Percentiles rank a stretch among this genome's conserved stretches.
Conservation (phyloP, 2,329 filamentous ascomycete species). For the Sporothrix pseudoabietina region DNA sequence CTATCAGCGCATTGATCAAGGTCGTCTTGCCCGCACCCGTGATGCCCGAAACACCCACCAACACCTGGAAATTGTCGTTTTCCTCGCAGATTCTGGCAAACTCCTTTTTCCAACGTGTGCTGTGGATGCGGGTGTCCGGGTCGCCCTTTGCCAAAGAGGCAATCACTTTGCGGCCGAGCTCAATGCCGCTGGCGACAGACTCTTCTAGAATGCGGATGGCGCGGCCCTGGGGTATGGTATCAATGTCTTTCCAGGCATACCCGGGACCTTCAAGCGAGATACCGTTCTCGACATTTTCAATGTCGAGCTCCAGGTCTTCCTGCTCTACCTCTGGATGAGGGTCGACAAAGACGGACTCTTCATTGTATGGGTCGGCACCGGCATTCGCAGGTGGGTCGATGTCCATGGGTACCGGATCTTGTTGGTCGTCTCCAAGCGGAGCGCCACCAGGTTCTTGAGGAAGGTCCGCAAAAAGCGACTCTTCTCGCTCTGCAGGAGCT, state of each 20-base stretch:
- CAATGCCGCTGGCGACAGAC: neutral
- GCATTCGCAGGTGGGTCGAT: neutral
- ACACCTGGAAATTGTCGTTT: slow-evolving; percentile 9
- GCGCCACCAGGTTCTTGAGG: neutral
- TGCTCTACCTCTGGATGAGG: neutral
- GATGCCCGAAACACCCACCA: slow-evolving; percentile 26
- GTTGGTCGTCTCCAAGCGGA: neutral
- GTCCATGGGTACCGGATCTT: neutral
- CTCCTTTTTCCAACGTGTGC: neutral
- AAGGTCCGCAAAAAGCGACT: neutral
- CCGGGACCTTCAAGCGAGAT: neutral
- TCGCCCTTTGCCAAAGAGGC: neutral
- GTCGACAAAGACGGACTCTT: neutral
- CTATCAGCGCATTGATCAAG: slow-evolving; percentile 30
- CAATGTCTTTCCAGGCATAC: neutral
- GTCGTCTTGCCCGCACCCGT: slow-evolving; percentile 32
- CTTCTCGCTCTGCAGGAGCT: neutral
- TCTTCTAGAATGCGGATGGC: slow-evolving; percentile 12
- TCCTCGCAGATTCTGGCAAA: slow-evolving; percentile 2
- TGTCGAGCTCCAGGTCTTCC: neutral
- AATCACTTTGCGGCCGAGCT: neutral
- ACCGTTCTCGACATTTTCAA: neutral
- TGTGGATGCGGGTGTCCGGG: neutral
- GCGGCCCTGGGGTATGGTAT: neutral
- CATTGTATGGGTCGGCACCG: neutral